phyloP scores from a whole-genome alignment of 2,329 filamentous ascomycete species.

The Calonectria ilicicola region DNA sequence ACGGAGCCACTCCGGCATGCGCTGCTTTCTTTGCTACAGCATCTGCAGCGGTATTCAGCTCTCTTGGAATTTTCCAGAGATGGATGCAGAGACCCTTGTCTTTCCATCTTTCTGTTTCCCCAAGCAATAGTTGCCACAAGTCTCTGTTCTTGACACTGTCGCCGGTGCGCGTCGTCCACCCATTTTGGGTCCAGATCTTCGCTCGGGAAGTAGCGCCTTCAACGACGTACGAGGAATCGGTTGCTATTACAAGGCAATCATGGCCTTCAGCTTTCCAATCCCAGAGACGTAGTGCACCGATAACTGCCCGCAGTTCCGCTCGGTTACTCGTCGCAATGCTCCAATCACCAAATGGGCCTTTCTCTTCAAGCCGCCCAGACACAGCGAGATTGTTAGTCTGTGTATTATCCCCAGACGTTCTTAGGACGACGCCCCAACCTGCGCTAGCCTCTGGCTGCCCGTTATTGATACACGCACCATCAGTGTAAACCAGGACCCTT shows the following conservation, averaged over 20 bases:
- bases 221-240: conserved; percentile 26
- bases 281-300: conserved; percentile 15
- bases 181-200: conserved; percentile 44
- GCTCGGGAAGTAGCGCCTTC: conserved; percentile 25
- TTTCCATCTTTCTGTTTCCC: conserved; percentile 49
- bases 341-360: conserved; percentile 54
- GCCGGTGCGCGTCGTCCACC: conserved; percentile 54
- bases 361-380: conserved; percentile 53
- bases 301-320: conserved; percentile 28
- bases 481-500: conserved; percentile 54
- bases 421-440: conserved; percentile 53
- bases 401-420: not conserved
- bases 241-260: conserved; percentile 55
- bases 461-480: conserved; percentile 59
- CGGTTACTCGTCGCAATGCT: conserved; percentile 58
- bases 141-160: conserved; percentile 61
- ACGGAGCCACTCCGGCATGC: not conserved
- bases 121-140: conserved; percentile 62
- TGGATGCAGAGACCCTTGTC: conserved; percentile 49
- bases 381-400: not conserved
- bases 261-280: conserved; percentile 43
- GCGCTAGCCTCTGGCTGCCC: conserved; percentile 50
- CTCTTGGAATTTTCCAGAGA: conserved; percentile 61
- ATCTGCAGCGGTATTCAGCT: conserved; percentile 57
- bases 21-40: conserved; percentile 50